These are phyloP conservation scores for Ganoderma multipileum DNA, from an alignment of 1,284 basidiomycete genomes.

Conservation along the genomic window DNA sequence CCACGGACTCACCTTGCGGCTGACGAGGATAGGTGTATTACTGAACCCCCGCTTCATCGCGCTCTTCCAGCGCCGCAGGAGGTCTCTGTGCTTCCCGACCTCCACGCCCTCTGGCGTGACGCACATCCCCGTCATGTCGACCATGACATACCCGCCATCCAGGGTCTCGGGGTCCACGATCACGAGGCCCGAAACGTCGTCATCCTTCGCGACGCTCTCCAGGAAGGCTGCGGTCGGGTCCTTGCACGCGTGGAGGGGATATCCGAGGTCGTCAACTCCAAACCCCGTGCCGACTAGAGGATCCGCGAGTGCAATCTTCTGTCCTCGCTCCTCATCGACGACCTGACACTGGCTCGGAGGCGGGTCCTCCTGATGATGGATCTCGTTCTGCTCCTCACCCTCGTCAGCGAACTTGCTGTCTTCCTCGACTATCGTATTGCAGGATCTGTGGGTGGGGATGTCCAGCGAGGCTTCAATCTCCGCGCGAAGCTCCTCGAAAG, in stretches of 20 bases:
- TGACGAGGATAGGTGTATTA: background rate
- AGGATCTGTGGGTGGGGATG: background rate
- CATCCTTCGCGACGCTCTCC: constrained; percentile 1
- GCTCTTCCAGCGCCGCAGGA: constrained; percentile 5
- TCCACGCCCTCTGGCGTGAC: constrained; percentile 9
- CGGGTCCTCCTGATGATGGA: background rate
- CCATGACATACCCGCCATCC: constrained; percentile 5
- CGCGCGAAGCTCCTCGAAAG: background rate
- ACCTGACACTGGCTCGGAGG: background rate
- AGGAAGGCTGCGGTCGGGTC: background rate
- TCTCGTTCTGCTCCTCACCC: background rate
- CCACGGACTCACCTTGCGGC: background rate
- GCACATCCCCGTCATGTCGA: constrained; percentile 4
- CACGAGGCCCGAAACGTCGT: background rate
- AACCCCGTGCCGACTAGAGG: constrained; percentile 1
- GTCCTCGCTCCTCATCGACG: background rate
- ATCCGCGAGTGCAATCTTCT: background rate
- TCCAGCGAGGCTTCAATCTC: background rate
- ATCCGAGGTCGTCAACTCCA: constrained; percentile 4
- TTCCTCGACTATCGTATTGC: constrained; percentile 2
- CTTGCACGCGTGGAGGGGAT: constrained; percentile 3
- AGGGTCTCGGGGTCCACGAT: constrained; percentile 2
- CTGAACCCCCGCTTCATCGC: constrained; percentile 6
- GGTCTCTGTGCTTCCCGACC: constrained; percentile 2
- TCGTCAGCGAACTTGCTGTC: constrained; percentile 3